Base-by-base conservation (phyloP, 495 filamentous ascomycete genomes). In the Neurospora terricola region DNA sequence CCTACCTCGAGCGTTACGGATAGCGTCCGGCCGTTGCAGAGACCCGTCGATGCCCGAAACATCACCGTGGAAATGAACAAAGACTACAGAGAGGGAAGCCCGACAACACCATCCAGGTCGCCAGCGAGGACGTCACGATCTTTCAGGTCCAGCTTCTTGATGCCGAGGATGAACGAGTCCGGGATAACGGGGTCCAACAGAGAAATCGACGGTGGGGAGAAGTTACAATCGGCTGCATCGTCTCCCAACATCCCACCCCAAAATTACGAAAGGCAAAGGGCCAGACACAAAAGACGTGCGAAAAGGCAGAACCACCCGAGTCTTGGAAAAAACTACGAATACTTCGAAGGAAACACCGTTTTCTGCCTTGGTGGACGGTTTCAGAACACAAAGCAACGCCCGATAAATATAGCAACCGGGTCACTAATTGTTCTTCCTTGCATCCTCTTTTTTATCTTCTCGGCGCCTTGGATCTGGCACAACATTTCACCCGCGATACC, bases 401-500 rank as follows among this genome's bases (percentile, higher is more conserved):
- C 96, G n/a, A 89, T 99, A 77, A 97, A 97, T 75, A 89, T 98
- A 76, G 90, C 89, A 48, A 99, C 96, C 12, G 94, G 91, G 23
- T 80, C 94, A 59, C 80, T 97, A 23, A 87, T 97, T 14, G 82
- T 94, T 38, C 75, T 97, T 38, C 96, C 96, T 3, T 85, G 88
- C 38, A 86, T 88, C 37, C 85, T 99, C 48, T 99, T 97, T 83
- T 93, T 97, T 81, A 87, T 82, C 48, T 97, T 90, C 78, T 97
- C 94, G 72, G 96, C 91, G 23, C 90, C 94, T 70, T 99, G 92
- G 89, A 79, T 98, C 69, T 98, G 94, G 93, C 86, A 89, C 76
- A 88, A 98, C 77, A 87, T 97, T 76, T 97, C 94, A 18, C 96
- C 96, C 12, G 95, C 93, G 43, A 91, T 99, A 78, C 96, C 96